Conservation (phyloP, 257 asterid species). For the Petunia axillaris region DNA sequence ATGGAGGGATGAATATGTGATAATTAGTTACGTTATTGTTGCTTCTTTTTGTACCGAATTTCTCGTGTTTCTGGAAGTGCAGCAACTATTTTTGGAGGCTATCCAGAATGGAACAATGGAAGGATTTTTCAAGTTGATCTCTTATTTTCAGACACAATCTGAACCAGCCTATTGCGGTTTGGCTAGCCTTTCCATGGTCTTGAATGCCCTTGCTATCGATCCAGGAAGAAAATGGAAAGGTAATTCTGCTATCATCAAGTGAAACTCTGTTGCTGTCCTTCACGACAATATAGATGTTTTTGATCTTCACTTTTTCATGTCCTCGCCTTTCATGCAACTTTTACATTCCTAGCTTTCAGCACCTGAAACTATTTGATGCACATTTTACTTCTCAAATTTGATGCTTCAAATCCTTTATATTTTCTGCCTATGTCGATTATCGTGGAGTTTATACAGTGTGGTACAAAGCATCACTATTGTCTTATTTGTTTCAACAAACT, state of each 20-base stretch:
- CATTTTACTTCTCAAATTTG: neutral
- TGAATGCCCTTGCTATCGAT: slow-evolving; percentile 96
- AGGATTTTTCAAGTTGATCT: slow-evolving; percentile 89
- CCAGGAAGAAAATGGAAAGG: slow-evolving; percentile 99
- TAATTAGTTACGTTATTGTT: neutral
- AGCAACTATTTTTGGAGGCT: slow-evolving; percentile 93
- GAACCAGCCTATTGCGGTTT: slow-evolving; percentile 99
- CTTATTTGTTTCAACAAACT: slow-evolving; percentile 35
- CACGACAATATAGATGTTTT: neutral
- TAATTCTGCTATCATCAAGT: slow-evolving; percentile 31
- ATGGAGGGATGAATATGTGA: neutral
- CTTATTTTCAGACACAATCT: slow-evolving; percentile 97
- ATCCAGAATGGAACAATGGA: slow-evolving; percentile 92
- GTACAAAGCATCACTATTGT: neutral
- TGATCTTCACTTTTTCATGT: slow-evolving; percentile 6
- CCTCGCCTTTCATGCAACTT: neutral
- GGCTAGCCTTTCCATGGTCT: slow-evolving; percentile 99
- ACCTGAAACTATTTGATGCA: slow-evolving; percentile 13
- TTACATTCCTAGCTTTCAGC: neutral
- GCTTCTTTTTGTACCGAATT: slow-evolving; percentile 22
- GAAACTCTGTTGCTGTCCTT: neutral
- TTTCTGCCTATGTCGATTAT: neutral
- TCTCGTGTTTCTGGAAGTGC: slow-evolving; percentile 38
- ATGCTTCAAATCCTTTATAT: neutral
- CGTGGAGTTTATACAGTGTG: neutral